Conservation (phyloP, 495 filamentous ascomycete species). For the Aspergillus steynii region DNA sequence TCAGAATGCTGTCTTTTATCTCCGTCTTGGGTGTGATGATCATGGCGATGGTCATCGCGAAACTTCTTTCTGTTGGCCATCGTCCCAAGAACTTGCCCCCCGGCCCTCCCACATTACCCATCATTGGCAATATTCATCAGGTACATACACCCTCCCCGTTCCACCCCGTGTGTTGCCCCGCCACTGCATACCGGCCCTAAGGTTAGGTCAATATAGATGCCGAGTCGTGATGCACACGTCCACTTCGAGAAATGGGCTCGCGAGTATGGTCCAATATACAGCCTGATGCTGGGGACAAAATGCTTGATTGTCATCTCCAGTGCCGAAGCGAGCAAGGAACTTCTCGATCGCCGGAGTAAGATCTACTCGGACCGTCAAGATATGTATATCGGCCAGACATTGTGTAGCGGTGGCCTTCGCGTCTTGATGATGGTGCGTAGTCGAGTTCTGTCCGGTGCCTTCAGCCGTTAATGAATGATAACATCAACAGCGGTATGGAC, state of each 20-base stretch:
- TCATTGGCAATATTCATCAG: conserved; percentile 37
- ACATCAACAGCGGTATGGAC: background rate
- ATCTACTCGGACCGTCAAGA: conserved; percentile 64
- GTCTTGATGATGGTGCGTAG: conserved; percentile 35
- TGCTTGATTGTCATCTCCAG: conserved; percentile 61
- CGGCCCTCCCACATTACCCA: conserved; percentile 36
- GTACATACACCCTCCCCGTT: background rate
- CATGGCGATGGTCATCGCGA: background rate
- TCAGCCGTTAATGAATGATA: no score
- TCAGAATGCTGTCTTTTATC: no score
- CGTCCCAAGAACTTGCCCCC: conserved; percentile 34
- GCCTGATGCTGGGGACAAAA: conserved; percentile 55
- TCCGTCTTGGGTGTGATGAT: no score
- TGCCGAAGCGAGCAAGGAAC: conserved; percentile 55
- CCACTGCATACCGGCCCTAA: background rate
- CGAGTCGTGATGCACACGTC: conserved; percentile 18
- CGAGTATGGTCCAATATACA: conserved; percentile 63
- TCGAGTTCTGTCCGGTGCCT: background rate
- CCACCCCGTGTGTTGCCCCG: no score
- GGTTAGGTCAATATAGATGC: conserved; percentile 15
- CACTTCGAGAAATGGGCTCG: conserved; percentile 64
- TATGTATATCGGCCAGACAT: conserved; percentile 39
- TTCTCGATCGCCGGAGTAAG: conserved; percentile 57
- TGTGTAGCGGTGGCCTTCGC: conserved; percentile 32
- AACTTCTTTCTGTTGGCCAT: conserved; percentile 21